A percentile compares a stretch with the other conserved stretches of the same genome.
These are phyloP conservation scores for Picea sitchensis DNA, from an alignment of 75 land plant species.

Conservation along the genomic window DNA sequence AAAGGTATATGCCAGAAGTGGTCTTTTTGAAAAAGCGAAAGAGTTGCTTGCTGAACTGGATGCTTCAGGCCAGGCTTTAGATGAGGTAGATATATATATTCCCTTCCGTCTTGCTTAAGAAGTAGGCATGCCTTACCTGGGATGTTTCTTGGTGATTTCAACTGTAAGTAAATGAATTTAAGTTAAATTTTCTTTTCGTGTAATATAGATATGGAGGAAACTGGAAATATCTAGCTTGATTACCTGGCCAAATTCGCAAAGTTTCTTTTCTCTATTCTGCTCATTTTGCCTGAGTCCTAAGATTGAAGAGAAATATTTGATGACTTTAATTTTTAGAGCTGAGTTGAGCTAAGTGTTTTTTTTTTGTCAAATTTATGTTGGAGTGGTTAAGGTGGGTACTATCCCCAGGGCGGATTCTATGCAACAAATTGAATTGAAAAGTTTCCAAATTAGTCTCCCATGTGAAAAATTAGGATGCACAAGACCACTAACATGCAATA, in stretches of 20 bases:
- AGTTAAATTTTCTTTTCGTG: background rate
- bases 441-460: too few species aligned
- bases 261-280: background rate
- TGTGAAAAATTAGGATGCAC: too few species aligned
- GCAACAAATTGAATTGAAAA: too few species aligned
- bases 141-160: background rate
- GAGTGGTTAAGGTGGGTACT: too few species aligned
- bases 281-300: too few species aligned
- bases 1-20: conserved; percentile 78
- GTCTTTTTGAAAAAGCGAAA: conserved; percentile 62
- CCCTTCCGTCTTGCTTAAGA: background rate
- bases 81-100: conserved; percentile 40
- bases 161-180: background rate
- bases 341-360: too few species aligned
- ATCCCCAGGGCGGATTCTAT: too few species aligned
- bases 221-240: background rate
- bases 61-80: conserved; percentile 50
- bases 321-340: too few species aligned
- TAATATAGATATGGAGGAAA: background rate
- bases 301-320: too few species aligned
- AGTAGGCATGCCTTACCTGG: background rate
- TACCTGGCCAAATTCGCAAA: background rate
- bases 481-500: too few species aligned
- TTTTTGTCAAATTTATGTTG: too few species aligned
- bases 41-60: conserved; percentile 58